Conservation (phyloP, 2,329 filamentous ascomycete genomes). For the Aspergillaceae sp. region DNA sequence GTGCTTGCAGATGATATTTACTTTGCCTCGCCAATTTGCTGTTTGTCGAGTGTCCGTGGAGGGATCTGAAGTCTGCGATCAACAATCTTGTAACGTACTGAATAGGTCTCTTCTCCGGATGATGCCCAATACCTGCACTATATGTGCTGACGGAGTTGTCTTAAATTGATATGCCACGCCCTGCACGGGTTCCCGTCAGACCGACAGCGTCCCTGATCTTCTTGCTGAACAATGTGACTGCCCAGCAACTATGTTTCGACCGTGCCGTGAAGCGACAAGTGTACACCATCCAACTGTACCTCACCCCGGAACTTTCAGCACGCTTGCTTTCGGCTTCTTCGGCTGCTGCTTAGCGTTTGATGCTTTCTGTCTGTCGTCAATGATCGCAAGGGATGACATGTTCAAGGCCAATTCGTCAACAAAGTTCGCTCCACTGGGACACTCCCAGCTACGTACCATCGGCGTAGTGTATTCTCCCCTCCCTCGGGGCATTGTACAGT, state of each 20-base stretch:
- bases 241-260: slow-evolving; percentile 60
- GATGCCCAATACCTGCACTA: no score
- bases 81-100: slow-evolving; percentile 52
- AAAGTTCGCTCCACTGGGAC: slow-evolving; percentile 55
- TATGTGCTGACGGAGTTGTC: no score
- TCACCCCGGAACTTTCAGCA: slow-evolving; percentile 56
- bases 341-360: slow-evolving; percentile 57
- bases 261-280: slow-evolving; percentile 57
- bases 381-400: slow-evolving; percentile 63
- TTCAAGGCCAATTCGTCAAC: slow-evolving; percentile 51
- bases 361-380: slow-evolving; percentile 50
- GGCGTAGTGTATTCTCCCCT: slow-evolving; percentile 25
- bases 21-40: no score
- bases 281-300: slow-evolving; percentile 61
- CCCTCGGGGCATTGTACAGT: slow-evolving; percentile 55
- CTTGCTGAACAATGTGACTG: slow-evolving; percentile 60
- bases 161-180: slow-evolving; percentile 47
- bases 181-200: slow-evolving; percentile 50
- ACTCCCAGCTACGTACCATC: slow-evolving; percentile 61
- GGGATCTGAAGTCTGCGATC: slow-evolving; percentile 39
- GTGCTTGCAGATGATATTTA: slow-evolving; percentile 65
- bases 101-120: slow-evolving; percentile 33
- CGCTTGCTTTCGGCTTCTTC: slow-evolving; percentile 51
- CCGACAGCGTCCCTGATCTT: slow-evolving; percentile 51
- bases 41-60: slow-evolving; percentile 42